Evolutionary conservation across 768 basidiomycete genomes (phyloP).

Genomic region (Hysterangium stoloniferum): DNA sequence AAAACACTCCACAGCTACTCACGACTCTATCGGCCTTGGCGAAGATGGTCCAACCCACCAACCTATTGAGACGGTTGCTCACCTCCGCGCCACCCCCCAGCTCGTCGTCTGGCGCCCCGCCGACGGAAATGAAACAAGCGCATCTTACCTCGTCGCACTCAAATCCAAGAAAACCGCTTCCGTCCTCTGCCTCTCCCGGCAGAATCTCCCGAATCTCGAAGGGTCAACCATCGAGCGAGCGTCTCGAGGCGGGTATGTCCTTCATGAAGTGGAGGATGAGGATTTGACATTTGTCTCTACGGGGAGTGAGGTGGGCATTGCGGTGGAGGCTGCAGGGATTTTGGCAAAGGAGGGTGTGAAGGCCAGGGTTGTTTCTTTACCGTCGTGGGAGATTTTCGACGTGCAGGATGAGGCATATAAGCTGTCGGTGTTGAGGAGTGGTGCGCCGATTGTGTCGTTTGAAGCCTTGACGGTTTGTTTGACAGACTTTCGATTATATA

Average conservation of each 20-base stretch:
- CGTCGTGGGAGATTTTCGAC: conserved; percentile 87
- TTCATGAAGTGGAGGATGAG: conserved; percentile 72
- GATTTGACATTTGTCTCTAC: conserved; percentile 85
- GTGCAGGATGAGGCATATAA: conserved; percentile 73
- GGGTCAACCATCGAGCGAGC: conserved; percentile 82
- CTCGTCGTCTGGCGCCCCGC: conserved; percentile 89
- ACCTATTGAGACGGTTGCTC: conserved; percentile 82
- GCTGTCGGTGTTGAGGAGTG: conserved; percentile 78
- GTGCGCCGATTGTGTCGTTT: conserved; percentile 82
- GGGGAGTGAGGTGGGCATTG: conserved; percentile 86
- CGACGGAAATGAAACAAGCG: conserved; percentile 96
- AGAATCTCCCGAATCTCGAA: conserved; percentile 91
- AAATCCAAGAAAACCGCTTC: conserved; percentile 73
- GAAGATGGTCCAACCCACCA: conserved; percentile 97
- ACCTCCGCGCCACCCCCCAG: conserved; percentile 87
- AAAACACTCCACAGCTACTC: conserved; percentile 52
- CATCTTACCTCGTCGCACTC: conserved; percentile 77
- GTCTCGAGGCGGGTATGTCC: conserved; percentile 78
- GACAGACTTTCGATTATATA: neutral
- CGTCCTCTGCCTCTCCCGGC: conserved; percentile 73
- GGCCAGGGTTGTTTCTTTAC: conserved; percentile 78
- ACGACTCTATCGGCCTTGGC: conserved; percentile 89
- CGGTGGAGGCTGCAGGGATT: conserved; percentile 76
- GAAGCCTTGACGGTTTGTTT: conserved; percentile 64
- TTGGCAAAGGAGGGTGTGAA: conserved; percentile 73